Base-by-base conservation (phyloP, 129 eudicot species). In the Solidago caesia region DNA sequence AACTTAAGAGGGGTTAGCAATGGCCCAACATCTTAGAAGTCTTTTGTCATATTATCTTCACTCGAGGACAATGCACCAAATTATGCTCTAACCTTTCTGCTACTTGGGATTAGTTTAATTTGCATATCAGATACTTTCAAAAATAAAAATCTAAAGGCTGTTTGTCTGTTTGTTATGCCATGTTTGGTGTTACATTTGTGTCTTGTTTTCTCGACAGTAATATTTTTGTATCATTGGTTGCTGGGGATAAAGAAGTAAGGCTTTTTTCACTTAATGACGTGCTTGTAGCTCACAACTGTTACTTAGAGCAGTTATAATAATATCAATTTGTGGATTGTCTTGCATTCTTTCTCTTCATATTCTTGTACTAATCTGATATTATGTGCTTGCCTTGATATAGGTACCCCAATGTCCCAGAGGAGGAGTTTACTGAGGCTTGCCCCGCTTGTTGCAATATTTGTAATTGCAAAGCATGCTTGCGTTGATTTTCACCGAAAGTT, bases 401-500 rank as follows among this genome's bases (percentile, higher is more conserved):
- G 85, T 84, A 87, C 68, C 91, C 91, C 8, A 10, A 58, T 13
- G 49, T 69, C 43, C 56, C 81, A 7, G 80, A 87, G 52, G 75
- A 76, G 43, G 84, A 71, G 11, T 64, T 87, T 52, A 79, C 80
- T 13, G 66, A 82, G 56, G 82, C 83, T 14, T 87, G 92, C 57
- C 87, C 92, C 6, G 67, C 57, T 75, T 87, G 92, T 70, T 75
- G 79, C 26, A 47, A 71, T 27, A 80, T 75, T 26, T 88, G 94
- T 79, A 88, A 88, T 64, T 88, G 94, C 79, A 88, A 83, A 65
- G 82, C 77, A 47, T 88, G 90, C 46, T 79, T 85, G 57, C 77
- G 90, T 44, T 12, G 60, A 74, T 53, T 12, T 52, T 75, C 79
- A 41, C 72, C 53, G 43, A 52, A 75, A 66, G 68, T 56, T 81